Conservation (phyloP, 495 filamentous ascomycete species). For the Aspergillus baeticus region DNA sequence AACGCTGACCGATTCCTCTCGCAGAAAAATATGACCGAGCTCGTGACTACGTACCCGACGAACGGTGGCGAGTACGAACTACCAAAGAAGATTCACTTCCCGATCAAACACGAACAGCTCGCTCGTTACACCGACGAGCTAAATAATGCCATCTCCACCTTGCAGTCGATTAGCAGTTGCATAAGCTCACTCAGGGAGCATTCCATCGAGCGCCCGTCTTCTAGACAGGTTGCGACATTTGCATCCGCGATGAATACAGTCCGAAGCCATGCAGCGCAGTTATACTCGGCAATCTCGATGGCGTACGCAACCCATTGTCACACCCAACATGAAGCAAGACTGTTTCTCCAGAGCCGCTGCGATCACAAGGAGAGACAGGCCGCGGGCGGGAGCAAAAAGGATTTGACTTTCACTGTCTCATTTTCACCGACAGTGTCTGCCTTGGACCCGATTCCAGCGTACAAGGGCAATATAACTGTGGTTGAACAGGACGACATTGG, state of each 20-base stretch:
- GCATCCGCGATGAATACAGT: not conserved
- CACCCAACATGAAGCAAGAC: not conserved
- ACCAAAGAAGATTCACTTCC: constrained; percentile 10
- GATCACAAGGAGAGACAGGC: not conserved
- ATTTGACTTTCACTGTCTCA: not conserved
- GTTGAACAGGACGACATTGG: not conserved
- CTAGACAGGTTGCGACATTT: not conserved
- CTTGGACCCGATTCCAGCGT: not conserved
- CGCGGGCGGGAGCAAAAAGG: not conserved
- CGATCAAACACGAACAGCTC: constrained; percentile 7
- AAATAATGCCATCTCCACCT: not conserved
- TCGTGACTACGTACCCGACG: not conserved
- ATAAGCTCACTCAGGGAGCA: not conserved
- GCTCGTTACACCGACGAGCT: constrained; percentile 4
- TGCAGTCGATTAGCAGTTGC: constrained; percentile 1
- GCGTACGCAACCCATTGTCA: not conserved
- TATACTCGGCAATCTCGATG: constrained; percentile 6
- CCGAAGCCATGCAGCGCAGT: not conserved
- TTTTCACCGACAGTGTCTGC: not conserved
- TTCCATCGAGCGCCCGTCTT: not conserved
- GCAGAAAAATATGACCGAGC: not conserved
- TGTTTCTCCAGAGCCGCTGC: constrained; percentile 5
- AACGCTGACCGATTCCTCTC: too few relatives aligned
- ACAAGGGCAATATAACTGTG: constrained; percentile 1
- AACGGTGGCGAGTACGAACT: constrained; percentile 20